A percentile compares a stretch with the other conserved stretches of the same genome.
Evolutionary conservation across 73 alveolate genomes (phyloP).

Genomic region (Paramecium caudatum): DNA sequence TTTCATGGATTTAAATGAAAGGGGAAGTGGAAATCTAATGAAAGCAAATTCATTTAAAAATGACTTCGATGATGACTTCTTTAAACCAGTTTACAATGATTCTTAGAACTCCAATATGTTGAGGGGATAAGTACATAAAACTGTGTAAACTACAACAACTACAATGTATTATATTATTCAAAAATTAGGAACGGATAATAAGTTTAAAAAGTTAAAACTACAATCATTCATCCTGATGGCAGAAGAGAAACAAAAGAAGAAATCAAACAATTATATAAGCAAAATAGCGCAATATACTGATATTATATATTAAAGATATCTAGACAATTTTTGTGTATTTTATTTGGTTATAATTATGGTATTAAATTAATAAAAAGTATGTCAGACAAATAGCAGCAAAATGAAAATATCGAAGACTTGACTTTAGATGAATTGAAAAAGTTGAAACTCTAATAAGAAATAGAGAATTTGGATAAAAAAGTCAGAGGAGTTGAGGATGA

Average conservation of each 20-base stretch:
- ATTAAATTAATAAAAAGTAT: slow-evolving; percentile 27
- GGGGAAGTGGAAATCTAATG: background rate
- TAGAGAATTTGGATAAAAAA: too few species aligned
- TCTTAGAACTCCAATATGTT: background rate
- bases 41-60: slow-evolving; percentile 17
- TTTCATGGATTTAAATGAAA: background rate
- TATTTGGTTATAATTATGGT: slow-evolving; percentile 11
- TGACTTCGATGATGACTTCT: slow-evolving; percentile 57
- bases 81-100: slow-evolving; percentile 15
- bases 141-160: slow-evolving; percentile 47
- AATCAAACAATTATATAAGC: slow-evolving; percentile 15
- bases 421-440: slow-evolving; percentile 10
- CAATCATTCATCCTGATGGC: slow-evolving; percentile 60
- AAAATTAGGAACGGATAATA: slow-evolving; percentile 19
- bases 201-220: slow-evolving; percentile 44
- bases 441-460: background rate
- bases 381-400: slow-evolving; percentile 1
- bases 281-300: slow-evolving; percentile 36
- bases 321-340: slow-evolving; percentile 15
- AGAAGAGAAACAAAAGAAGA: slow-evolving; percentile 35
- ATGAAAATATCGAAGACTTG: slow-evolving; percentile 5
- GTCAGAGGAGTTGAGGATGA: too few species aligned
- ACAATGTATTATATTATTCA: slow-evolving; percentile 1
- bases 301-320: slow-evolving; percentile 21
- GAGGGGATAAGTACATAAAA: slow-evolving; percentile 53